A percentile compares a stretch with the other conserved stretches of the same genome.
Evolutionary conservation across 768 basidiomycete species (phyloP).

Genomic region (Termitomyces sp.): DNA sequence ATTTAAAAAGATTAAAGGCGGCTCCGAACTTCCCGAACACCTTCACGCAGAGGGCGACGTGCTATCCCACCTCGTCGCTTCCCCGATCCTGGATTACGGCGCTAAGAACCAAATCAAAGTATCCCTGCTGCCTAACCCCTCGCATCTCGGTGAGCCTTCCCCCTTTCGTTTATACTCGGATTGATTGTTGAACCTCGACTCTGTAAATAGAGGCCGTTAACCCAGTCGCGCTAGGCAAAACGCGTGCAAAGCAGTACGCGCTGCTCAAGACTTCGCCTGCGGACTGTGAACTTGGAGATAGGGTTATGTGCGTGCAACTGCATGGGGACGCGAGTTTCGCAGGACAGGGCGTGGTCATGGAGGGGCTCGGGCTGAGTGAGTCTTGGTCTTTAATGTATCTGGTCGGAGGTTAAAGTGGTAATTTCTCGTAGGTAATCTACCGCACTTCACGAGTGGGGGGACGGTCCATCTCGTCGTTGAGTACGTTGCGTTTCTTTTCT

Average conservation of each 20-base stretch:
- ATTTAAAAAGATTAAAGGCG: slow-evolving; percentile 86
- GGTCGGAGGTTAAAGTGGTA: background rate
- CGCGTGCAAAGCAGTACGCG: slow-evolving; percentile 85
- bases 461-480: slow-evolving; percentile 90
- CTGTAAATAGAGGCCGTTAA: slow-evolving; percentile 73
- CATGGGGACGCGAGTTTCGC: slow-evolving; percentile 92
- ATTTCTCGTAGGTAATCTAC: slow-evolving; percentile 45
- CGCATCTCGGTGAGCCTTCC: slow-evolving; percentile 1
- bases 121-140: slow-evolving; percentile 43
- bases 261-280: slow-evolving; percentile 61
- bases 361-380: slow-evolving; percentile 77
- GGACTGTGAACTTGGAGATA: slow-evolving; percentile 54
- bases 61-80: slow-evolving; percentile 77
- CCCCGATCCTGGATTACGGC: slow-evolving; percentile 58
- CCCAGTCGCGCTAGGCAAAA: slow-evolving; percentile 84
- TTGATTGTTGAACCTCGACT: background rate
- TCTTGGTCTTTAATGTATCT: slow-evolving; percentile 1
- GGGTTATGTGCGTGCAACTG: slow-evolving; percentile 83
- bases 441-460: slow-evolving; percentile 89
- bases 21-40: slow-evolving; percentile 62
- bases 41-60: slow-evolving; percentile 78
- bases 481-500: slow-evolving; percentile 36
- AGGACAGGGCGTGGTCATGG: slow-evolving; percentile 90
- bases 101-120: slow-evolving; percentile 52
- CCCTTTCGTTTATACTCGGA: too few relatives aligned